Base-by-base conservation (phyloP, 306 rosid genomes). In the Cercis canadensis region DNA sequence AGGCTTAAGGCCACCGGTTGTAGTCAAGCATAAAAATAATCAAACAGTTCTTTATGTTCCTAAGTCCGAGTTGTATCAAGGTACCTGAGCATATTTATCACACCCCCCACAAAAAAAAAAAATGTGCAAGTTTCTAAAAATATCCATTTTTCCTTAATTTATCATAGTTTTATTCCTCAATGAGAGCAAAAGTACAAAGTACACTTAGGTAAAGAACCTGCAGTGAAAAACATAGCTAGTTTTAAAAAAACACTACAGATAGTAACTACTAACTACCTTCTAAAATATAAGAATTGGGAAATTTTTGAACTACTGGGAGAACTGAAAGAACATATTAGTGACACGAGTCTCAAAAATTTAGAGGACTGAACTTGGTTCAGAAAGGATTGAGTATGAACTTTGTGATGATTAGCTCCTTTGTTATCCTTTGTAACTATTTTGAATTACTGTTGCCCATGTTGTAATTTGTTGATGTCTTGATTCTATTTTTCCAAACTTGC, bases 401-500 rank as follows among this genome's bases (percentile, higher is more conserved):
- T 45, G 62, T 57, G n/a, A 11, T 18, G 13, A 36, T 59, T 41
- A 33, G 16, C 37, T 57, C 57, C 64, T 46, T 39, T 17, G 15
- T 39, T 52, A 40, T 41, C 49, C 14, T 56, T 34, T 73, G 11
- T 67, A 44, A 59, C 19, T 62, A 10, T 19, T 65, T 46, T 47
- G 41, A 45, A 45, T 47, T 29, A 29, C 39, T 57, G 10, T 62
- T 60, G 51, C 18, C 18, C 47, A 6, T 37, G 44, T 70, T 46
- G n/a, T 52, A 45, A 70, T 47, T 56, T n/a, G 51, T 76, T 78
- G 32, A 24, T 62, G 32, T 41, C 65, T 53, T 68, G 45, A 64
- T 54, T 65, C 39, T 21, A 24, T 76, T 57, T 56, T 44, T 15
- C 68, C 16, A 17, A 82, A 80, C 71, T 58, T 83, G 96, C 88